Evolutionary conservation across 495 filamentous ascomycete species (phyloP), one percentile per base, ranked within the genome.

Genomic region (Baudoinia panamericana): DNA sequence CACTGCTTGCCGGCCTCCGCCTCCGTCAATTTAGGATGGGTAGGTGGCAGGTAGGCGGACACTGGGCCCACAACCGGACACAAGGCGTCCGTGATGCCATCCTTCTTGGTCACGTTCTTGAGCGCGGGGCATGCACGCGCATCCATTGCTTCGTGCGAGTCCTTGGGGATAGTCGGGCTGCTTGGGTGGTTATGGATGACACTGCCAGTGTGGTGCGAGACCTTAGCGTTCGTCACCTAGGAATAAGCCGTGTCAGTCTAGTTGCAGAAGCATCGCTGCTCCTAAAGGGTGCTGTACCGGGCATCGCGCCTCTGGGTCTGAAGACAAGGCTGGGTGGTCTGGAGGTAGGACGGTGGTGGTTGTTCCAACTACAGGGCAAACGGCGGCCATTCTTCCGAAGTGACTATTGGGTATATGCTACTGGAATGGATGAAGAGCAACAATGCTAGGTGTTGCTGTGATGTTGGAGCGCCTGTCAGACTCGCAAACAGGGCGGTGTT

Each of bases 151-250:
- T 41, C 33, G 36, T n/a, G 21, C 11, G 6, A 7, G 30, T 41
- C 36, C 7, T 23, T 7, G 18, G 43, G 30, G 28, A 43, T 43
- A 9, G 19, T 42, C 1, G 43, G 36, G 19, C 30, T 30, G 19
- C 43, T 33, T 1, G 48, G 48, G 34, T 52, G 48, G 37, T 24
- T 24, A 36, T 52, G 48, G 39, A 52, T 51, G 17, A 33, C 30
- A 21, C 35, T 11, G 36, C 31, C 19, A 30, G 41, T 36, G 24
- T 50, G 47, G 32, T 42, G 36, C 23, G 25, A 9, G 9, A 51
- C 48, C 22, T 52, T 52, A 18, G 48, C 48, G 38, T 51, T 51
- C 28, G 46, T 50, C 8, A 50, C 5, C 11, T 18, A 4, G 12
- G 15, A n/a, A n/a, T n/a, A n/a, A n/a, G n/a, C n/a, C n/a, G n/a